phyloP scores from a whole-genome alignment of 2,329 filamentous ascomycete species.

The Stromatinia cepivora region DNA sequence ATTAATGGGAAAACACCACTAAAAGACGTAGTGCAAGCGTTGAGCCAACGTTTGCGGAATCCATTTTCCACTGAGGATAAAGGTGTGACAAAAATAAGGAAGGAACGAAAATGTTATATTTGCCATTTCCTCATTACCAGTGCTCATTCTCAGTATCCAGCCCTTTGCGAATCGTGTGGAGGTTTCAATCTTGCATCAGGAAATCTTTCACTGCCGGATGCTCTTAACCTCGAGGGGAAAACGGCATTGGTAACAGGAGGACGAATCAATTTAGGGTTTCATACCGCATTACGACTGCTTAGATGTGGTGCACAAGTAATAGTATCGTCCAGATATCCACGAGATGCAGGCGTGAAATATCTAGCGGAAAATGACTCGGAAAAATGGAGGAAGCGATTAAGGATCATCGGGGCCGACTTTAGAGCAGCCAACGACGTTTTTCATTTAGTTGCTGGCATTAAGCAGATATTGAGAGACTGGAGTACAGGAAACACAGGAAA shows the following conservation, averaged over 20 bases:
- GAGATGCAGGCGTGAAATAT: conserved; percentile 26
- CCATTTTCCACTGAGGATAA: neutral
- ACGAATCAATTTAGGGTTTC: conserved; percentile 28
- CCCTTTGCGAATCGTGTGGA: conserved; percentile 29
- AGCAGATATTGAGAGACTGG: neutral
- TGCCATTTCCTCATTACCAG: neutral
- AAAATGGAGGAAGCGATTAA: conserved; percentile 22
- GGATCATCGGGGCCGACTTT: conserved; percentile 20
- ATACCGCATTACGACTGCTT: conserved; percentile 26
- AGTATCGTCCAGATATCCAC: conserved; percentile 27
- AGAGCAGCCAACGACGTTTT: conserved; percentile 18
- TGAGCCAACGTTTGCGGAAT: conserved; percentile 1
- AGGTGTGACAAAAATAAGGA: neutral
- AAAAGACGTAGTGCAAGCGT: neutral
- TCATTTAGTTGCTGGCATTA: neutral
- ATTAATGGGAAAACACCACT: neutral
- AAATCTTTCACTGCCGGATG: conserved; percentile 25
- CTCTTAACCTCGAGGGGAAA: conserved; percentile 24
- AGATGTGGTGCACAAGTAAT: conserved; percentile 29
- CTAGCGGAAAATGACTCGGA: conserved; percentile 22
- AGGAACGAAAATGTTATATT: neutral
- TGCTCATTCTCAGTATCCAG: conserved; percentile 26
- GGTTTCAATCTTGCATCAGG: conserved; percentile 29
- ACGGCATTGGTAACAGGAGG: conserved; percentile 29
- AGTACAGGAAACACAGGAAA: neutral